A percentile compares a stretch with the other conserved stretches of the same genome.
These are phyloP conservation scores for Dendrostoma leiphaemia DNA, from an alignment of 2,329 filamentous ascomycete species.

Conservation along the genomic window DNA sequence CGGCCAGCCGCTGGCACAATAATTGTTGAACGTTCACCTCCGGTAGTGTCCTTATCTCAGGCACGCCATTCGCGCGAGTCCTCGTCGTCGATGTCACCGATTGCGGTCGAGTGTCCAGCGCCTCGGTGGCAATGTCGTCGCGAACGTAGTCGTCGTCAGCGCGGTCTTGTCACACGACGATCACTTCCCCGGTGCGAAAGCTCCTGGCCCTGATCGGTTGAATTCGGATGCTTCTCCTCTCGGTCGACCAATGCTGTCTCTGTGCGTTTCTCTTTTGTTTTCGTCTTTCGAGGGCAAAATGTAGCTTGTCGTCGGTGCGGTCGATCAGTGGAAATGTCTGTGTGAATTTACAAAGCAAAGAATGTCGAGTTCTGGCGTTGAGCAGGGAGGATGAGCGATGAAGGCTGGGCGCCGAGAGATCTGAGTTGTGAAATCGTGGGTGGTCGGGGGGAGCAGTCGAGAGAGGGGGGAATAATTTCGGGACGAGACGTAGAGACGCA, in stretches of 20 bases:
- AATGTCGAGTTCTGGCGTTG: constrained; percentile 13
- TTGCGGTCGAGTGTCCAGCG: not conserved
- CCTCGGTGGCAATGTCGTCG: not conserved
- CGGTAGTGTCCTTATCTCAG: constrained; percentile 7
- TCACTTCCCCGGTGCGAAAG: not conserved
- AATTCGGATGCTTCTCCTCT: not conserved
- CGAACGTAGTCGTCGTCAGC: not conserved
- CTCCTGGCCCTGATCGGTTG: too few relatives aligned
- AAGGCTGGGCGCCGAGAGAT: constrained; percentile 41
- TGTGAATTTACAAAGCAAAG: too few relatives aligned
- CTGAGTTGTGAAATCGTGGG: constrained; percentile 24
- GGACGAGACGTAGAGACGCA: too few relatives aligned
- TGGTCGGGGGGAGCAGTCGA: not conserved
- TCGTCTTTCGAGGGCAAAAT: too few relatives aligned
- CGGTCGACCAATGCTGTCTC: too few relatives aligned
- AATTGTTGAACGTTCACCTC: constrained; percentile 8
- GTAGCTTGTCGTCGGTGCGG: too few relatives aligned
- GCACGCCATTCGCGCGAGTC: constrained; percentile 15
- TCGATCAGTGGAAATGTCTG: too few relatives aligned
- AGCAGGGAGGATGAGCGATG: constrained; percentile 25
- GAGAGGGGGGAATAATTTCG: too few relatives aligned
- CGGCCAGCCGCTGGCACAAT: constrained; percentile 24
- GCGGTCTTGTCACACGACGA: not conserved
- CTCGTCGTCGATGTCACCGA: not conserved
- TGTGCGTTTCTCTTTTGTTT: too few relatives aligned